These are phyloP conservation scores for Mimosa bimucronata DNA, from an alignment of 306 rosid species.

Conservation along the genomic window DNA sequence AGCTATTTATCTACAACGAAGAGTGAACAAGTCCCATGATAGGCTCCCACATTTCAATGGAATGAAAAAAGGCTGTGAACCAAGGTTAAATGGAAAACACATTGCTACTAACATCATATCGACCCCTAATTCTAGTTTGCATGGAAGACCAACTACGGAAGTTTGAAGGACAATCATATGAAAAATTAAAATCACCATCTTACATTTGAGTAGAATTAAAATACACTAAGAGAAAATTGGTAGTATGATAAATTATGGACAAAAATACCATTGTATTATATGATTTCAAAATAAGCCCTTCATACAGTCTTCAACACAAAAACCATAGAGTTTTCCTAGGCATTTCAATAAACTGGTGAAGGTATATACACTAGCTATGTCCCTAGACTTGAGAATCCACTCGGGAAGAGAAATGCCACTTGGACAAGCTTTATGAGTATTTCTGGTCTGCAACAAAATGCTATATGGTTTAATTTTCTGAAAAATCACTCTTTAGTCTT, in stretches of 20 bases:
- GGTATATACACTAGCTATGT: constrained; percentile 61
- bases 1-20: not conserved
- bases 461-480: constrained; percentile 2
- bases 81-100: not conserved
- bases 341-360: constrained; percentile 10
- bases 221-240: not conserved
- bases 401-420: constrained; percentile 77
- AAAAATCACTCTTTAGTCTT: constrained; percentile 19
- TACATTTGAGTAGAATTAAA: constrained; percentile 16
- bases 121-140: constrained; percentile 78
- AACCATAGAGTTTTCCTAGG: constrained; percentile 6
- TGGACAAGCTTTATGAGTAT: constrained; percentile 93
- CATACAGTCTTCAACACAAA: constrained; percentile 12
- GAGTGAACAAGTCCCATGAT: not conserved
- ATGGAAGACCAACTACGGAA: constrained; percentile 88
- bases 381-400: constrained; percentile 85
- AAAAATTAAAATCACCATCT: constrained; percentile 27
- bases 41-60: not conserved
- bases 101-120: not conserved
- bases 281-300: constrained; percentile 22
- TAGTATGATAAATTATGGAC: constrained; percentile 16
- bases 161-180: constrained; percentile 6
- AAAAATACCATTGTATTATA: constrained; percentile 9
- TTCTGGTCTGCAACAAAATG: constrained; percentile 68
- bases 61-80: not conserved